Conservation (phyloP, 1,139 yeast genomes). For the Sugiyamaella sp. region DNA sequence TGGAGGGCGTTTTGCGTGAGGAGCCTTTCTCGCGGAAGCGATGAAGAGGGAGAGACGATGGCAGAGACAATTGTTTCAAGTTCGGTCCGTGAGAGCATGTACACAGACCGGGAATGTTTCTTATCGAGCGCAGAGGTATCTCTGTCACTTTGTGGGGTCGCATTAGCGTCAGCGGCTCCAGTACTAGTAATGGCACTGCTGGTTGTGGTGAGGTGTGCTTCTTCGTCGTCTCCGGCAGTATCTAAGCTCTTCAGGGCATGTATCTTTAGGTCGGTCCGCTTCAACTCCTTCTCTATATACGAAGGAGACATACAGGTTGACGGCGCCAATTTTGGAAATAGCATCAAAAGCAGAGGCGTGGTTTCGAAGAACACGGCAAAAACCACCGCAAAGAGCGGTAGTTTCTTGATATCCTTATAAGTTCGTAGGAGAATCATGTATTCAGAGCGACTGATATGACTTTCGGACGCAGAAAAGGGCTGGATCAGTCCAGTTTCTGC, state of each 20-base stretch:
- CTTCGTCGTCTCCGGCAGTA: too few relatives aligned
- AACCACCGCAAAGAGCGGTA: slow-evolving; percentile 64
- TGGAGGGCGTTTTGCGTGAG: slow-evolving; percentile 24
- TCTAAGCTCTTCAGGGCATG: slow-evolving; percentile 18
- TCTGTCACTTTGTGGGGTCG: too few relatives aligned
- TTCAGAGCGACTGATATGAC: slow-evolving; percentile 53
- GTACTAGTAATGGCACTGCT: too few relatives aligned
- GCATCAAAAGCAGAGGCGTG: slow-evolving; percentile 62
- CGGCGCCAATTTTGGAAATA: slow-evolving; percentile 67
- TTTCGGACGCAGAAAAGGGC: not conserved
- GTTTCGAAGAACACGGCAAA: slow-evolving; percentile 62
- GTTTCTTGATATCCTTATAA: slow-evolving; percentile 55
- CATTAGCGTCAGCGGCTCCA: not conserved
- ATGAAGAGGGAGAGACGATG: slow-evolving; percentile 16
- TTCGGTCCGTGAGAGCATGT: slow-evolving; percentile 26
- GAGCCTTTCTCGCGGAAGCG: slow-evolving; percentile 23
- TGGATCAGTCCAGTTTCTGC: slow-evolving; percentile 4
- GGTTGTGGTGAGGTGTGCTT: too few relatives aligned
- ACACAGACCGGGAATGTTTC: slow-evolving; percentile 24
- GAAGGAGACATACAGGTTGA: slow-evolving; percentile 67
- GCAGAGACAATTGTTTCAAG: slow-evolving; percentile 25
- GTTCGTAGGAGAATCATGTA: slow-evolving; percentile 62
- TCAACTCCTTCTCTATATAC: slow-evolving; percentile 40
- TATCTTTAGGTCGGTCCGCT: slow-evolving; percentile 24
- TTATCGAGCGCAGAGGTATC: slow-evolving; percentile 12